Percentiles rank a stretch among this genome's conserved stretches.
phyloP scores from a whole-genome alignment of 257 asterid genomes.

The Solanum habrochaites region DNA sequence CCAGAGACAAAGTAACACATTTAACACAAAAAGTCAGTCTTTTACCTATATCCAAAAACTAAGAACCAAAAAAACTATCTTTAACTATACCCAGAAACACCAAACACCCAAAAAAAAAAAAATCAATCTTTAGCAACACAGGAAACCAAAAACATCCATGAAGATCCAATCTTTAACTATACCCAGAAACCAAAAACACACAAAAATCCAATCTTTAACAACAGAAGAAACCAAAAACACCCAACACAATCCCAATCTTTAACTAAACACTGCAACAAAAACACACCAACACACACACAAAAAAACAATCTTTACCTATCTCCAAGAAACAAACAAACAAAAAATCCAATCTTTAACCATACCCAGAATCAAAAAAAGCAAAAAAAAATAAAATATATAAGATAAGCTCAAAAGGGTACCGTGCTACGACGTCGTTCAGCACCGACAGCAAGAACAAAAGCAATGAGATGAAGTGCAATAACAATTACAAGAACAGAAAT shows the following conservation, averaged over 20 bases:
- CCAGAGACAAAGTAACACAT: not conserved
- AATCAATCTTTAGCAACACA: not conserved
- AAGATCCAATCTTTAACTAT: not conserved
- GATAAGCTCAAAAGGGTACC: constrained; percentile 22
- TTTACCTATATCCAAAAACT: not conserved
- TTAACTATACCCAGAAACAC: not conserved
- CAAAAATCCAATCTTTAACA: not conserved
- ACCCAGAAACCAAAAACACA: not conserved
- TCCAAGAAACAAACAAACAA: not conserved
- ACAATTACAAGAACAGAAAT: constrained; percentile 51
- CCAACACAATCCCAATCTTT: not conserved
- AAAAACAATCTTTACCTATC: not conserved
- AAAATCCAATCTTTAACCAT: not conserved
- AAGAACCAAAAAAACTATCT: not conserved
- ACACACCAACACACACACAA: not conserved
- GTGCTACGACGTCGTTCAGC: constrained; percentile 98
- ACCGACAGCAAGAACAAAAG: constrained; percentile 89
- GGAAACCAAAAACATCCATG: not conserved
- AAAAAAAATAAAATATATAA: not conserved
- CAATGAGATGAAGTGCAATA: constrained; percentile 63
- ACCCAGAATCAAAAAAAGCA: not conserved
- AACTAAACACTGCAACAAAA: not conserved
- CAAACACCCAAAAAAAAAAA: not conserved
- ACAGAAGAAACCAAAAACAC: not conserved
- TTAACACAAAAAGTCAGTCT: not conserved